Evolutionary conservation across 1,139 yeast genomes (phyloP), one percentile per base, ranked within the genome.

Genomic region (Protomyces lactucae-debilis): DNA sequence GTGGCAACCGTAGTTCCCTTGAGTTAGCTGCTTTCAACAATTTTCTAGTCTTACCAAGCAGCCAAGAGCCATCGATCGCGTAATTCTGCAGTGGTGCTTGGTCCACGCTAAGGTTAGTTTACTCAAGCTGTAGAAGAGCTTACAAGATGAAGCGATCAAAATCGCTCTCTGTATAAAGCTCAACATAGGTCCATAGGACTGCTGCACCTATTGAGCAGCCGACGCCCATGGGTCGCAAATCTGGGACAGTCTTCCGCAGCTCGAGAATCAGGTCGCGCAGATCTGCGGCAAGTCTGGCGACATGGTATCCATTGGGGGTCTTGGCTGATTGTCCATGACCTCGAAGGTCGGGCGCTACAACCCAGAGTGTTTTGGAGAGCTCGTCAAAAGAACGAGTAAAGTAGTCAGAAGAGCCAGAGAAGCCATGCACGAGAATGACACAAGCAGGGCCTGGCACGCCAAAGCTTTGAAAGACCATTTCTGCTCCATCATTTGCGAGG

Each of bases 131-230:
- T 10, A 16, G 25, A 10, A 4, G 2, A 12, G 9, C 48, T 16
- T 43, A 18, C 48, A 54, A 60, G 14, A 60, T 52, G 32, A 60
- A 60, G 8, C 39, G 39, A n/a, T 14, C 43, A 35, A 60, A 60
- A 23, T 45, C 60, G 10, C 16, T 18, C n/a, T 45, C 40, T 9
- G 59, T 55, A 23, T 16, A 60, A 18, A 60, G 55, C 51, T 60
- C 64, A 25, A 53, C 32, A 23, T 54, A 60, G 16, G 60, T 36
- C 64, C 64, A 60, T 9, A 60, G 25, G 3, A 60, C 25, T 14
- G 64, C 64, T 12, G 64, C 64, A 10, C 64, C 64, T 12, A 60
- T 54, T 0, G 64, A 60, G 39, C 64, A 60, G 8, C 64, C 64
- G 23, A 60, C 48, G 2, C 64, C 64, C 25, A 60, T 32, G 3